Conservation (phyloP, 208 protist genomes). For the Porcisia hertigi region DNA sequence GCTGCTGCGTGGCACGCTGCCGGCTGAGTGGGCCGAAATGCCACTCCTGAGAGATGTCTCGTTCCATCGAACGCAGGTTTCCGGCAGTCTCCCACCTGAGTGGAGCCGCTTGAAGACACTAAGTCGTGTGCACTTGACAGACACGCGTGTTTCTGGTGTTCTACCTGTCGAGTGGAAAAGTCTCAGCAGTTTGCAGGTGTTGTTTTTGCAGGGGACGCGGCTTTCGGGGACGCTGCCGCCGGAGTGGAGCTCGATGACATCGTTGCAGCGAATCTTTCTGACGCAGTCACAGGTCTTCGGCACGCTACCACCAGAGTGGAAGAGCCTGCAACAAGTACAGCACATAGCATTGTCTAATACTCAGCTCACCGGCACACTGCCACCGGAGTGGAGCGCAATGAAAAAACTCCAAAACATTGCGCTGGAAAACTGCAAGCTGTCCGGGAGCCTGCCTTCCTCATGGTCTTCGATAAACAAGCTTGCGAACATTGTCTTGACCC, state of each 20-base stretch:
- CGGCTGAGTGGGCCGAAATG: background rate
- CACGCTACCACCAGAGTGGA: slow-evolving; percentile 17
- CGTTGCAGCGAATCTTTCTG: background rate
- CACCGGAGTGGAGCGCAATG: slow-evolving; percentile 12
- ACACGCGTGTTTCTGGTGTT: background rate
- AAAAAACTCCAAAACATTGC: background rate
- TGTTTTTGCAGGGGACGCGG: background rate
- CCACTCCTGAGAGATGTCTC: background rate
- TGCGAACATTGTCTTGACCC: background rate
- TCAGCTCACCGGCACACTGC: background rate
- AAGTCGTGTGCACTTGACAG: background rate
- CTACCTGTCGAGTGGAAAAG: slow-evolving; percentile 1
- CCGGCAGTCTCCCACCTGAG: background rate
- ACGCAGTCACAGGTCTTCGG: background rate
- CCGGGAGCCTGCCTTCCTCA: background rate
- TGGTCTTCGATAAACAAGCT: background rate
- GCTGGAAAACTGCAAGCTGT: background rate
- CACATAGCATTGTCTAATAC: background rate
- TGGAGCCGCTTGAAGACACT: background rate
- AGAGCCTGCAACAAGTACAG: background rate
- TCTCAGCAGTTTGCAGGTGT: background rate
- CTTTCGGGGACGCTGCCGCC: slow-evolving; percentile 10
- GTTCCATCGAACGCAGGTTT: background rate
- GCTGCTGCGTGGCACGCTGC: background rate
- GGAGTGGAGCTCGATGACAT: background rate